Evolutionary conservation across 2,329 filamentous ascomycete species (phyloP).

Genomic region (Periconia digitata): DNA sequence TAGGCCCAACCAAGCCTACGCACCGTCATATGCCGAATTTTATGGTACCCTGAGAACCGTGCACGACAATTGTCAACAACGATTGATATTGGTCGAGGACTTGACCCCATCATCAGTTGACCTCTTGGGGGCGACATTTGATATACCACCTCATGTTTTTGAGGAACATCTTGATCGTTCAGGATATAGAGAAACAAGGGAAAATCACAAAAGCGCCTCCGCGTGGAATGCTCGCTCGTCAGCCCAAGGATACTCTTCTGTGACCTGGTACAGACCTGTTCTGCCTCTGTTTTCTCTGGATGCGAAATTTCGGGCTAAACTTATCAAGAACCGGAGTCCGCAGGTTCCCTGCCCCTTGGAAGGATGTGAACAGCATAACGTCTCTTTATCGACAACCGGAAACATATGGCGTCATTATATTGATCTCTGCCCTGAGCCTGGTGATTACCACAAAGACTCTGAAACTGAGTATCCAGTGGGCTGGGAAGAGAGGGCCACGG

Average conservation of each 20-base stretch:
- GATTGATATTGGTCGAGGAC: constrained; percentile 16
- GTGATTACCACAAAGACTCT: constrained; percentile 9
- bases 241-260: constrained; percentile 9
- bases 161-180: constrained; percentile 16
- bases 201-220: neutral
- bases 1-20: neutral
- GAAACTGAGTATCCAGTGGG: constrained; percentile 10
- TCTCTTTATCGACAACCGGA: constrained; percentile 1
- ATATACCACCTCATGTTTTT: constrained; percentile 18
- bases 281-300: constrained; percentile 6
- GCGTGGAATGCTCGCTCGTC: constrained; percentile 7
- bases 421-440: constrained; percentile 10
- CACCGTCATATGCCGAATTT: constrained; percentile 7
- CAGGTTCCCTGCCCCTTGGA: constrained; percentile 3
- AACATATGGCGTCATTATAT: constrained; percentile 14
- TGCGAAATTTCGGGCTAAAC: constrained; percentile 4
- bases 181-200: constrained; percentile 7
- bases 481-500: constrained; percentile 13
- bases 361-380: constrained; percentile 3
- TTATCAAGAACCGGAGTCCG: constrained; percentile 4
- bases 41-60: constrained; percentile 2
- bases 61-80: constrained; percentile 2
- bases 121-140: constrained; percentile 15
- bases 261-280: constrained; percentile 15
- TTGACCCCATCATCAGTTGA: constrained; percentile 12